These are phyloP conservation scores for Hura crepitans DNA, from an alignment of 441 rosid genomes.

Conservation along the genomic window DNA sequence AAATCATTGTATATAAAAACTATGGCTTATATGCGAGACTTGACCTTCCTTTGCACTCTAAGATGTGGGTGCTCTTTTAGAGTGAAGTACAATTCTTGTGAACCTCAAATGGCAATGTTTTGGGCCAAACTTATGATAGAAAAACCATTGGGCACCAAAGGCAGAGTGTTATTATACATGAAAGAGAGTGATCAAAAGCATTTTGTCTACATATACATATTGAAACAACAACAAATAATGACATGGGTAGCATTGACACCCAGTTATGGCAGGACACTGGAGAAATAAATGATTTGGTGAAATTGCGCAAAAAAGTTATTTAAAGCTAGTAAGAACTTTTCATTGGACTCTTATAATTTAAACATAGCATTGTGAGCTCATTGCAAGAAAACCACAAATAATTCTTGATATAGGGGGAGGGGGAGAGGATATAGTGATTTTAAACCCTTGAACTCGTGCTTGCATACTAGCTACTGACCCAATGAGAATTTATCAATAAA, in stretches of 20 bases:
- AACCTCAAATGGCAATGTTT: not conserved
- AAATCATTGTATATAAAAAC: not conserved
- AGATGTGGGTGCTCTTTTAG: not conserved
- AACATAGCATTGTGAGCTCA: not conserved
- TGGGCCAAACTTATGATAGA: not conserved
- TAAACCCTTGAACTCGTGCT: not conserved
- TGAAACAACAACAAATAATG: not conserved
- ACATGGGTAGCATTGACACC: not conserved
- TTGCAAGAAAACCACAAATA: not conserved
- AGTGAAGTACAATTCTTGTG: not conserved
- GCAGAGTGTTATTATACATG: not conserved
- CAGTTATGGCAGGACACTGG: not conserved
- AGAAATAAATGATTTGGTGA: not conserved
- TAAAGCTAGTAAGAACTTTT: not conserved
- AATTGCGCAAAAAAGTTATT: not conserved
- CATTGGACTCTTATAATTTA: not conserved
- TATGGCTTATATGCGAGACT: not conserved
- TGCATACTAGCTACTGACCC: not conserved
- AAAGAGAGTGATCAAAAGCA: constrained; percentile 1
- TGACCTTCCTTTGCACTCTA: not conserved
- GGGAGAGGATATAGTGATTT: not conserved
- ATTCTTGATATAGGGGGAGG: not conserved
- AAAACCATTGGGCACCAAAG: not conserved
- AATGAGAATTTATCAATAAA: not conserved
- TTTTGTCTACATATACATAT: not conserved